phyloP scores from a whole-genome alignment of 495 filamentous ascomycete genomes.

The Amphirosellinia nigrospora region DNA sequence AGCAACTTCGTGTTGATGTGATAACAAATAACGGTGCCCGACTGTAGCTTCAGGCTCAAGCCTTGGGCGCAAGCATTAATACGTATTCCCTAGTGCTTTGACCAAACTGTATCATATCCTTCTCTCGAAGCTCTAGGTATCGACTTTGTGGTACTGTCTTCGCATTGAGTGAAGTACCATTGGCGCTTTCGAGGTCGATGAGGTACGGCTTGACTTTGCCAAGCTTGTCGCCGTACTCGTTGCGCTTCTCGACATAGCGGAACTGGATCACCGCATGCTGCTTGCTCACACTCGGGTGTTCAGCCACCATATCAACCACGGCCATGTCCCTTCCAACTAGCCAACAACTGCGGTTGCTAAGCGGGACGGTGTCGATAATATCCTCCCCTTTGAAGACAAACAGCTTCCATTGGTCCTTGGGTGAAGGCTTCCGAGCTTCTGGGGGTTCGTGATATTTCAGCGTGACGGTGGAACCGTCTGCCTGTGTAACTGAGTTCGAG shows the following conservation, averaged over 20 bases:
- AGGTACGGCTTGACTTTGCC: constrained; percentile 87
- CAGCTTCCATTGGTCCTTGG: constrained; percentile 80
- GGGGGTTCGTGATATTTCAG: constrained; percentile 96
- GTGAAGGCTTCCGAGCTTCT: constrained; percentile 85
- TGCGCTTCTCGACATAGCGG: constrained; percentile 77
- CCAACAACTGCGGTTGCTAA: constrained; percentile 84
- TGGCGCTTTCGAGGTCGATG: constrained; percentile 91
- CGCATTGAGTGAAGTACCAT: constrained; percentile 85
- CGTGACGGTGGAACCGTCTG: constrained; percentile 70
- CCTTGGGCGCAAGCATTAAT: constrained; percentile 68
- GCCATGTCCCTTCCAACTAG: constrained; percentile 78
- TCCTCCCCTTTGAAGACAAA: constrained; percentile 91
- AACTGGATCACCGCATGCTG: constrained; percentile 98
- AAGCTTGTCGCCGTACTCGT: constrained; percentile 83
- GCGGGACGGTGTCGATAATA: constrained; percentile 77
- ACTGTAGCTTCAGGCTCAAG: constrained; percentile 33
- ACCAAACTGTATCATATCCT: constrained; percentile 89
- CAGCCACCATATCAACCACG: constrained; percentile 82
- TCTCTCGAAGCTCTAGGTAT: constrained; percentile 85
- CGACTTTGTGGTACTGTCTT: constrained; percentile 73
- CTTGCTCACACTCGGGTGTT: constrained; percentile 90
- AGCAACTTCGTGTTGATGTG: constrained; percentile 8
- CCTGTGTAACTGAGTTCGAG: constrained; percentile 78
- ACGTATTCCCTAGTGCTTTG: constrained; percentile 87
- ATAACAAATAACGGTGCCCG: background rate